Percentiles rank a stretch among this genome's conserved stretches.
Evolutionary conservation across 345 rosid species (phyloP).

Genomic region (Hypericum androsaemum): DNA sequence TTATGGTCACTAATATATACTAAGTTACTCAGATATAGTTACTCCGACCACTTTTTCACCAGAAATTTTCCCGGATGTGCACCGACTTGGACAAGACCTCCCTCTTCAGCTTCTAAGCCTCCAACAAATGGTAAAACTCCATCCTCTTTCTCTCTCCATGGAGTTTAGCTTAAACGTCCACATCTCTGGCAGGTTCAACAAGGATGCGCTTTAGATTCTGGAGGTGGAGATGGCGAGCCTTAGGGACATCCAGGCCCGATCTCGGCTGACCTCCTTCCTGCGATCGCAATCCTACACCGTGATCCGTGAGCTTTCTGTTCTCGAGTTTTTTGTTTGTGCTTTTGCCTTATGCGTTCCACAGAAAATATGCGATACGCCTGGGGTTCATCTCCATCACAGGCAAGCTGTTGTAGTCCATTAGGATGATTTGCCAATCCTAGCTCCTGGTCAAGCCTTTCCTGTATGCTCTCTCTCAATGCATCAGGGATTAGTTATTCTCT

Average conservation of each 20-base stretch:
- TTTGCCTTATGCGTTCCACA: conserved; percentile 51
- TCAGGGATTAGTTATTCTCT: background rate
- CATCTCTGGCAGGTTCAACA: conserved; percentile 43
- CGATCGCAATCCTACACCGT: conserved; percentile 36
- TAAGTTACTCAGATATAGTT: too few relatives aligned
- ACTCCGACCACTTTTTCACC: too few relatives aligned
- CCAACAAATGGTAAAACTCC: conserved; percentile 42
- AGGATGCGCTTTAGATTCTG: conserved; percentile 46
- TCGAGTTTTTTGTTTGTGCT: conserved; percentile 66
- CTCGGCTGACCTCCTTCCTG: conserved; percentile 37
- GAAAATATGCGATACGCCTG: conserved; percentile 88
- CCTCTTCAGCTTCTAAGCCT: conserved; percentile 38
- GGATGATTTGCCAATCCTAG: conserved; percentile 83
- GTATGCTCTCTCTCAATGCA: conserved; percentile 30
- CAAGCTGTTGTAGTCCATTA: conserved; percentile 92
- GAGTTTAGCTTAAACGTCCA: too few relatives aligned
- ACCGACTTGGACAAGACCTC: too few relatives aligned
- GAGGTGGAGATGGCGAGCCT: conserved; percentile 41
- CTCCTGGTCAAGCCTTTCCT: conserved; percentile 73
- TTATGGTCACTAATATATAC: too few relatives aligned
- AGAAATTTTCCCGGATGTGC: too few relatives aligned
- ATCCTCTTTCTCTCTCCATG: too few relatives aligned
- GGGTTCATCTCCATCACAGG: conserved; percentile 94
- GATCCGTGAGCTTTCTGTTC: conserved; percentile 43
- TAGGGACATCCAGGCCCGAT: conserved; percentile 41